Conservation (phyloP, 129 eudicot genomes). For the Rutidosis leptorrhynchoides region DNA sequence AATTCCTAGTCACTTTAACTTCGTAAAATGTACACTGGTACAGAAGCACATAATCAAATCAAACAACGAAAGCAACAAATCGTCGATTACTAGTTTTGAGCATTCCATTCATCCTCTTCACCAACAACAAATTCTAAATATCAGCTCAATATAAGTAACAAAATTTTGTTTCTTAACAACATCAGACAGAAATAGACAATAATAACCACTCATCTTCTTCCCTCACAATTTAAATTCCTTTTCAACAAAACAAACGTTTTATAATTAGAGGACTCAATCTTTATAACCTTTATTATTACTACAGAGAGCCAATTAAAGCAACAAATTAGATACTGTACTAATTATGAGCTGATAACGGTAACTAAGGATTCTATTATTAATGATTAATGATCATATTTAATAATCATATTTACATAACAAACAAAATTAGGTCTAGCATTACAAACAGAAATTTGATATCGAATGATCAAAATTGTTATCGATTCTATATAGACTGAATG, state of each 20-base stretch:
- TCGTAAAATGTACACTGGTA: background rate
- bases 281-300: too few relatives aligned
- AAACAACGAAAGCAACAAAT: background rate
- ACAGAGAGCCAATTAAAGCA: background rate
- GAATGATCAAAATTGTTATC: background rate
- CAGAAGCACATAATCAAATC: background rate
- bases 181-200: background rate
- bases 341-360: background rate
- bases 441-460: background rate
- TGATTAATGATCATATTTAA: background rate
- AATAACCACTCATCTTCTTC: too few relatives aligned
- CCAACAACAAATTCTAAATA: conserved; percentile 15
- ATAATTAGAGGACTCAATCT: too few relatives aligned
- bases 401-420: background rate
- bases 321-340: background rate
- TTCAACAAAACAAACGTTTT: too few relatives aligned
- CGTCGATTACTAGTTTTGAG: background rate
- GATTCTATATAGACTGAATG: background rate
- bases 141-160: background rate
- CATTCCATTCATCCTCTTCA: background rate
- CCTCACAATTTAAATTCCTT: too few relatives aligned
- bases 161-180: background rate
- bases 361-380: background rate
- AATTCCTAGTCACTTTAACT: background rate
- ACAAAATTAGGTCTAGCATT: conserved; percentile 16